Conservation (phyloP, 1,284 basidiomycete species). For the Apiotrichum mycotoxinovorans region DNA sequence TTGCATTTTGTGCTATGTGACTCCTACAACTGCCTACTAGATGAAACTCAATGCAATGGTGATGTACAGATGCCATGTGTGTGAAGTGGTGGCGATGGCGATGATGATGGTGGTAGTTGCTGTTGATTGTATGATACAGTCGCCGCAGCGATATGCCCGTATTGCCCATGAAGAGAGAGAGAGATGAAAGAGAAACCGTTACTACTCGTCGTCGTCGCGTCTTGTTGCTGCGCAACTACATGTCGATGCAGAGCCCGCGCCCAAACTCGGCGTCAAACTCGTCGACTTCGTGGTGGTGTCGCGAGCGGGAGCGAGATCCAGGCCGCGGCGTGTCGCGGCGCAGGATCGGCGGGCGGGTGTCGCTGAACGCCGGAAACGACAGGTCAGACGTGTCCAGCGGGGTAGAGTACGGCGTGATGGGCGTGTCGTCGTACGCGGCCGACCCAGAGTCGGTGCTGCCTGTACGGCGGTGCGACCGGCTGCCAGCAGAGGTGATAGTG, state of each 20-base stretch:
- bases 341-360: conserved; percentile 17
- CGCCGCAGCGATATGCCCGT: no score
- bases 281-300: conserved; percentile 2
- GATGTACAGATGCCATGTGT: no score
- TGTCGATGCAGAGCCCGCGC: not conserved
- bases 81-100: no score
- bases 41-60: no score
- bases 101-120: no score
- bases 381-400: not conserved
- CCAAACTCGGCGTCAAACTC: conserved; percentile 8
- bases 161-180: no score
- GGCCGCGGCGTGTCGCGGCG: conserved; percentile 23
- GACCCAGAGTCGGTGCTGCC: not conserved
- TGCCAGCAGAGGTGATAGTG: not conserved
- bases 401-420: not conserved
- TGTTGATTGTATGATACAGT: no score
- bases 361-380: not conserved
- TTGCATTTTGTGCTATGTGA: no score
- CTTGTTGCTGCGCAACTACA: not conserved
- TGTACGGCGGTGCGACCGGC: not conserved
- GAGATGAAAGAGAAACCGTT: no score
- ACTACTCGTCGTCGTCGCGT: not conserved
- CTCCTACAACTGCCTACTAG: no score
- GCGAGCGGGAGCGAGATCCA: not conserved
- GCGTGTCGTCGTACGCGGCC: not conserved